Evolutionary conservation across 768 basidiomycete genomes (phyloP), one percentile per base, ranked within the genome.

Genomic region (Coprinellus micaceus): DNA sequence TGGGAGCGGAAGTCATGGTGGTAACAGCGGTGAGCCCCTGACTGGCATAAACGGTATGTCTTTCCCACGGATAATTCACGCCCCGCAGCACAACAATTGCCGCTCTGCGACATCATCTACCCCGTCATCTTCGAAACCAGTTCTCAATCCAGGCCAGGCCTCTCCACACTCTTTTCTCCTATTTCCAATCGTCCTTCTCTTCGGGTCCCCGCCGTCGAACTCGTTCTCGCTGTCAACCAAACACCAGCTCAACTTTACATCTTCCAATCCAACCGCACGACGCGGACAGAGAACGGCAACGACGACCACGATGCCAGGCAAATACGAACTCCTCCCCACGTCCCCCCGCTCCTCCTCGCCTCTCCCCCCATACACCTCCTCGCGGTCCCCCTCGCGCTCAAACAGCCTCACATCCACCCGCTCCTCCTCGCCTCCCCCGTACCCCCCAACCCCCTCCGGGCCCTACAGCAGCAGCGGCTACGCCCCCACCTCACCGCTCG

Each of bases 271-370:
- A n/a, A n/a, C n/a, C n/a, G n/a, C n/a, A n/a, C n/a, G n/a, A n/a
- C n/a, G n/a, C n/a, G n/a, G n/a, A n/a, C n/a, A n/a, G n/a, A n/a
- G n/a, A n/a, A n/a, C n/a, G n/a, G n/a, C 37, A 39, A 17, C 43
- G 22, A 7, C 43, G 17, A n/a, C n/a, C 43, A 44, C 43, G 11
- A 56, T 41, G 46, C 11, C 39, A 3, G 6, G 19, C 44, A 49
- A 50, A 40, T 52, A 51, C 28, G 51, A 45, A 30, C 39, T 29
- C n/a, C 46, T 56, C 10, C 54, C 54, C 10, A 28, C 46, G 9
- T 49, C 54, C 7, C 46, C 48, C 4, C 47, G 47, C 28, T 49
- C 47, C 2, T 28, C 47, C 5, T 49, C 47, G 7, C 47, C 28
- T 28, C 26, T 17, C 4, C 47, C 47, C 11, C 47, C 47, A 15